Conservation (phyloP, 148 eudicot species). For the Rhododendron kiyosumense region DNA sequence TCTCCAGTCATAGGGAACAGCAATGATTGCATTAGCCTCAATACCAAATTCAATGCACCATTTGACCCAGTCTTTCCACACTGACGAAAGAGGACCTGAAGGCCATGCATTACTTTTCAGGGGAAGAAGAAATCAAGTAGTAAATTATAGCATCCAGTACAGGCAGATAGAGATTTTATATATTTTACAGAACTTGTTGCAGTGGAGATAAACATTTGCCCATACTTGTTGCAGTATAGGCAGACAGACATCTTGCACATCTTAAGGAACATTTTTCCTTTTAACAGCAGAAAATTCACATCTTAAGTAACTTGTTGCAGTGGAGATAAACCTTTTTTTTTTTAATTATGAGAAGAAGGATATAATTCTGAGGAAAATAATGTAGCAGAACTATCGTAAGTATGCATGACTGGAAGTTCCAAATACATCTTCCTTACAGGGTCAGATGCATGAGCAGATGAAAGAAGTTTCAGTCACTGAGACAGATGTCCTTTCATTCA, state of each 20-base stretch:
- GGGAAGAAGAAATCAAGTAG: neutral
- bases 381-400: neutral
- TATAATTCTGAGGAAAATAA: neutral
- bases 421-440: neutral
- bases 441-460: neutral
- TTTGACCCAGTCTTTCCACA: conserved; percentile 99
- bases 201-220: neutral
- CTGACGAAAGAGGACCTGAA: conserved; percentile 93
- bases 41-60: conserved; percentile 99
- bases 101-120: conserved; percentile 16
- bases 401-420: neutral
- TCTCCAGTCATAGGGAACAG: conserved; percentile 99
- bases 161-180: neutral
- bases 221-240: too few species aligned
- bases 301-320: neutral
- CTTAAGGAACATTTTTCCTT: too few species aligned
- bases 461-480: neutral
- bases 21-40: conserved; percentile 92
- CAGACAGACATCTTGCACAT: too few species aligned
- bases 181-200: neutral
- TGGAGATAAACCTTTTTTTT: neutral
- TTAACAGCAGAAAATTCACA: too few species aligned
- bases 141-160: neutral
- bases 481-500: neutral
- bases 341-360: neutral